Percentiles rank a stretch among this genome's conserved stretches.
phyloP scores from a whole-genome alignment of 352 stramenopile genomes.

The Pythium grandisporangium region DNA sequence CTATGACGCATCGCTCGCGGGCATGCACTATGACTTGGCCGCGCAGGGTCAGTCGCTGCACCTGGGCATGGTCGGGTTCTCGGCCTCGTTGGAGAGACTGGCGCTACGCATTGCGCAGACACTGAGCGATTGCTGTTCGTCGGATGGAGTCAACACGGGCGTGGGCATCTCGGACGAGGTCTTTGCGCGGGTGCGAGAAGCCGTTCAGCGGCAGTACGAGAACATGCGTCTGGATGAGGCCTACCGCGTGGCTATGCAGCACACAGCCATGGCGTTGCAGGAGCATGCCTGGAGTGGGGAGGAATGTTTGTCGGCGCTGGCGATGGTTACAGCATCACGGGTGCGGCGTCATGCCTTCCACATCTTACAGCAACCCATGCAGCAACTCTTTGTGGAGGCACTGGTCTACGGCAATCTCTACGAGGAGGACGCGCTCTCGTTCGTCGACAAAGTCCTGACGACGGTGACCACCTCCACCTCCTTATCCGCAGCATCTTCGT shows the following conservation, averaged over 20 bases:
- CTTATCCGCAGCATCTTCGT: too few relatives aligned
- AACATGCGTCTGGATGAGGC: conserved; percentile 44
- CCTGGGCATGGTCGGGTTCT: conserved; percentile 35
- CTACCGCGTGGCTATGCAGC: conserved; percentile 26
- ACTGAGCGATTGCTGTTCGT: too few relatives aligned
- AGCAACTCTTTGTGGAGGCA: conserved; percentile 26
- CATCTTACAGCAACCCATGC: conserved; percentile 26
- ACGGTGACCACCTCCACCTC: conserved; percentile 8
- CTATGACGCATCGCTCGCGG: conserved; percentile 17
- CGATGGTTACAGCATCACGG: conserved; percentile 10
- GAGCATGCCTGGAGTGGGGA: conserved; percentile 22
- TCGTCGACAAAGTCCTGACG: conserved; percentile 17
- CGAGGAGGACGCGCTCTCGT: conserved; percentile 11
- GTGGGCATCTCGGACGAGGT: conserved; percentile 20
- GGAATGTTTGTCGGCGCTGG: conserved; percentile 25
- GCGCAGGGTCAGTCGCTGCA: conserved; percentile 28
- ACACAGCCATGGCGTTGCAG: conserved; percentile 20
- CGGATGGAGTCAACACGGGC: too few relatives aligned
- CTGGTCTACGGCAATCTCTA: conserved; percentile 49
- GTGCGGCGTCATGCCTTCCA: conserved; percentile 15
- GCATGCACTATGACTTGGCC: conserved; percentile 22
- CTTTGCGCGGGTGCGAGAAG: conserved; percentile 33
- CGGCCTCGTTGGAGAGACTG: conserved; percentile 27
- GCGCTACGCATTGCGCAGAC: conserved; percentile 22
- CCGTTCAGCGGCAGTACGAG: conserved; percentile 28